Conservation (phyloP, 2,329 filamentous ascomycete species). For the Apiospora kogelbergensis region DNA sequence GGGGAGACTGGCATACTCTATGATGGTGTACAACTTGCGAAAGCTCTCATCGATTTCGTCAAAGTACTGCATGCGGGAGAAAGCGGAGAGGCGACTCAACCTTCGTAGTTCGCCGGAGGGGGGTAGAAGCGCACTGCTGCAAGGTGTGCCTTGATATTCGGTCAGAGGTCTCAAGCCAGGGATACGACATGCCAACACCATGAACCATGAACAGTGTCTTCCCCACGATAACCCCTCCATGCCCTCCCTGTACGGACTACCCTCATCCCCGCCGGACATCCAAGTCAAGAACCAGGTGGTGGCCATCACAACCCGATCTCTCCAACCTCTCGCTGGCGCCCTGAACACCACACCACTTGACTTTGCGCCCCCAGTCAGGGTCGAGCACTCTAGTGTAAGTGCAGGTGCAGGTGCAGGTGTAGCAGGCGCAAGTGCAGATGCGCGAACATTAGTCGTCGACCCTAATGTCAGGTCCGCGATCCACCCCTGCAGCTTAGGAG, state of each 20-base stretch:
- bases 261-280: neutral
- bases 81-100: neutral
- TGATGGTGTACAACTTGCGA: neutral
- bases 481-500: neutral
- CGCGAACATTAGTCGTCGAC: neutral
- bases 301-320: neutral
- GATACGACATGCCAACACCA: neutral
- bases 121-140: neutral
- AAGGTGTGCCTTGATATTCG: neutral
- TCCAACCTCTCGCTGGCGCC: neutral
- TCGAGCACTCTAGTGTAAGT: neutral
- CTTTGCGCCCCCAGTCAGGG: neutral
- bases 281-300: neutral
- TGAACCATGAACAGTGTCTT: neutral
- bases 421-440: neutral
- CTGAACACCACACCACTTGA: neutral
- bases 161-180: neutral
- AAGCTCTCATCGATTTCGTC: neutral
- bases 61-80: neutral
- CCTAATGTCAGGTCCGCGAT: slow-evolving; percentile 6
- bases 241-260: neutral
- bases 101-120: neutral
- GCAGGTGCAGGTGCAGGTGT: neutral
- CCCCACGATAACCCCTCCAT: neutral
- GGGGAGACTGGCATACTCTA: neutral